Base-by-base conservation (phyloP, 345 rosid genomes). In the Aquilaria yunnanensis region DNA sequence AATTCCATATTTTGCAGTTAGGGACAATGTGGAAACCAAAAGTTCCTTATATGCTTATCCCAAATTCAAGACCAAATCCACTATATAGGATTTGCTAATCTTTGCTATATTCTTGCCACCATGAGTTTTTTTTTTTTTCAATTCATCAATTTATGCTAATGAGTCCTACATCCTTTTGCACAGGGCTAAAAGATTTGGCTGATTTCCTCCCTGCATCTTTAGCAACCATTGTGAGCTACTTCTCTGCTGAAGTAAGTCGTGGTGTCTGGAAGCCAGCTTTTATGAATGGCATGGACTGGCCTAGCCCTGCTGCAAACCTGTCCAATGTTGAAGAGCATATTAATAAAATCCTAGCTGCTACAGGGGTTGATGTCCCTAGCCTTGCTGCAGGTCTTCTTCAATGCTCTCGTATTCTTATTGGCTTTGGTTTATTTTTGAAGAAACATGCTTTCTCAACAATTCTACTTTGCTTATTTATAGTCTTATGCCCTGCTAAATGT, bases 221-320 rank as follows among this genome's bases (percentile, higher is more conserved):
- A 77, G 87, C 93, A 57, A 77, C 99, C 11, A 90, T 90, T 32
- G 96, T 84, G 37, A 90, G 97, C 83, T 94, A 86, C 80, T 89
- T 94, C 78, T 90, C 99, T 3, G 88, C 99, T 51, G 99, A 94
- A 75, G 93, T 94, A 63, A 90, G 96, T 64, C 76, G 99, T 58
- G 82, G 96, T 51, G 86, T 94, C 64, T 94, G 97, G 99, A 94
- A 88, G 70, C 96, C 99, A 10, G 99, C 67, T 54, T 84, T 75
- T 69, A 94, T 94, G 99, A 90, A 94, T 48, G 99, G 99, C 60
- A 78, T 81, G 70, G 97, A 94, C 81, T 94, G 99, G 99, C 99
- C 99, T 1, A 94, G 97, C 74, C 99, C 99, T 49, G 97, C 97
- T 62, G 84, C 93, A 63, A 94, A 94, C 75, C 77, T 88, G 63